A percentile compares a stretch with the other conserved stretches of the same genome.
Evolutionary conservation across 2,329 filamentous ascomycete genomes (phyloP).

Genomic region (Phyllosticta citribraziliensis): DNA sequence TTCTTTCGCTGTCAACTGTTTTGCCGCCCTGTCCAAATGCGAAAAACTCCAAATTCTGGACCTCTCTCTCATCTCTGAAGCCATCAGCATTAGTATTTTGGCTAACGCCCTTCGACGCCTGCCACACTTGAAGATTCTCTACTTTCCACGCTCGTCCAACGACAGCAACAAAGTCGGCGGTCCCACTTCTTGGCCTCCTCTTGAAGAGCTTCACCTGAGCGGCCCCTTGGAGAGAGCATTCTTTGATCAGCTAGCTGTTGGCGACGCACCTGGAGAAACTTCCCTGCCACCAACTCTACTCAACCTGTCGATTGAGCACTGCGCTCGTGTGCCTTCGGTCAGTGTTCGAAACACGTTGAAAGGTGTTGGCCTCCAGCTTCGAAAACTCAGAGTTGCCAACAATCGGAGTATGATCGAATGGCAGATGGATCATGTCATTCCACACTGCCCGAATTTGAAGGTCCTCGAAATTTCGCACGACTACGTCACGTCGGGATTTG

Average conservation of each 20-base stretch:
- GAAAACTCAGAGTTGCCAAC: conserved; percentile 29
- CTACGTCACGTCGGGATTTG: conserved; percentile 30
- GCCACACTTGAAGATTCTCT: conserved; percentile 33
- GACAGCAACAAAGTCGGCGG: conserved; percentile 21
- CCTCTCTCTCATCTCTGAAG: conserved; percentile 43
- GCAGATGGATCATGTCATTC: conserved; percentile 31
- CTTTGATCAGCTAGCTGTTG: conserved; percentile 26
- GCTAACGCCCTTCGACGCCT: conserved; percentile 43
- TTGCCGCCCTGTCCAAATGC: conserved; percentile 49
- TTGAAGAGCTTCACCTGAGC: conserved; percentile 33
- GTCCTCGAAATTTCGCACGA: conserved; percentile 36
- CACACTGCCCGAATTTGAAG: conserved; percentile 30
- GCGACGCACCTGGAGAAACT: conserved; percentile 16
- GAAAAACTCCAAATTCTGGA: conserved; percentile 39
- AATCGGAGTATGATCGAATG: conserved; percentile 30
- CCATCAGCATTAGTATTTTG: conserved; percentile 38
- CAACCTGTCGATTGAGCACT: conserved; percentile 31
- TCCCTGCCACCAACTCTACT: conserved; percentile 21
- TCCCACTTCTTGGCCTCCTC: conserved; percentile 33
- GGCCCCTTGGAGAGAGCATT: conserved; percentile 36
- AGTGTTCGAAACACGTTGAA: conserved; percentile 28
- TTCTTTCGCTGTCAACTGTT: conserved; percentile 48
- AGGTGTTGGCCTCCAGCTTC: conserved; percentile 23
- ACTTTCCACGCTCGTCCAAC: conserved; percentile 32
- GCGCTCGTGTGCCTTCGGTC: conserved; percentile 27